Conservation (phyloP, 108 stramenopile genomes). For the Pseudonitzschia multistriata region DNA sequence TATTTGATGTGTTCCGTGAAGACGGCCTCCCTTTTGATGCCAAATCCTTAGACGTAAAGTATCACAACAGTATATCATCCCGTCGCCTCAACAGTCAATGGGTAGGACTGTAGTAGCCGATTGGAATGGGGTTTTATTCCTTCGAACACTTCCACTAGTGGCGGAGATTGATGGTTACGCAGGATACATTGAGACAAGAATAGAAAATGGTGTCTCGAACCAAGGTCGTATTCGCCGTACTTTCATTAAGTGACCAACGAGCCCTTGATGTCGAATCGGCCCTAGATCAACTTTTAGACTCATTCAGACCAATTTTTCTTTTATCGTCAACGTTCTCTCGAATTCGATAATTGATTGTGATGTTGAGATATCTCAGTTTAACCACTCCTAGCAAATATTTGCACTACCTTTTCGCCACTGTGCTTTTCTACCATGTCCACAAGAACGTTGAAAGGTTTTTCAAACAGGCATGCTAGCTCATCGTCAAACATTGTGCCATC, state of each 20-base stretch:
- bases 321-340: not conserved
- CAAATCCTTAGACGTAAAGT: slow-evolving; percentile 35
- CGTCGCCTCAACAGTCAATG: slow-evolving; percentile 14
- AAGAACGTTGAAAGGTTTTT: slow-evolving; percentile 58
- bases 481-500: slow-evolving; percentile 81
- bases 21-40: slow-evolving; percentile 45
- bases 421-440: slow-evolving; percentile 44
- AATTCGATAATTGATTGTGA: too few species aligned
- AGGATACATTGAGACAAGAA: too few species aligned
- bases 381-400: slow-evolving; percentile 15
- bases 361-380: not conserved
- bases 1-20: slow-evolving; percentile 42
- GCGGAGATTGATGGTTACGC: too few species aligned
- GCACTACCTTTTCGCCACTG: slow-evolving; percentile 25
- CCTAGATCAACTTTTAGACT: too few species aligned
- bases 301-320: slow-evolving; percentile 1
- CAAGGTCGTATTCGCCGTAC: too few species aligned
- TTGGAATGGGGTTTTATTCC: not conserved
- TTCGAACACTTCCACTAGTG: not conserved
- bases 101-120: not conserved
- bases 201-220: too few species aligned
- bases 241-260: too few species aligned
- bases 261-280: too few species aligned
- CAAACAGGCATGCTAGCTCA: slow-evolving; percentile 72
- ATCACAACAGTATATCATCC: slow-evolving; percentile 12